These are phyloP conservation scores for Zoysia matrella DNA, from an alignment of 202 grass and related monocot species.

Conservation along the genomic window DNA sequence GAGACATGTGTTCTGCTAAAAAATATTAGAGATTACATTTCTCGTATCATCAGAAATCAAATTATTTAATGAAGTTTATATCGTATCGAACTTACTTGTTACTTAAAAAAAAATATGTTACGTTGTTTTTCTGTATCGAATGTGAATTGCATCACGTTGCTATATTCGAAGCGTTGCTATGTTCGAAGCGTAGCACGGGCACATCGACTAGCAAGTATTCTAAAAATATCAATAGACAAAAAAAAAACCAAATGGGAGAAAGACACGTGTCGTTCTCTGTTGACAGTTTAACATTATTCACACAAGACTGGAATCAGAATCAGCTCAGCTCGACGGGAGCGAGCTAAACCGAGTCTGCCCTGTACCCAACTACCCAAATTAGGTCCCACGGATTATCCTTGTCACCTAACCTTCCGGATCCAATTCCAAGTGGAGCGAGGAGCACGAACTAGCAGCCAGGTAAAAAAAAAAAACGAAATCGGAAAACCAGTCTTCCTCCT, in stretches of 20 bases:
- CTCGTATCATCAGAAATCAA: no score
- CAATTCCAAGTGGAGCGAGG: neutral
- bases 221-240: no score
- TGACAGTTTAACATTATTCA: conserved; percentile 24
- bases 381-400: conserved; percentile 30
- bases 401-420: neutral
- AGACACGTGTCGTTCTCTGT: conserved; percentile 9
- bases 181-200: no score
- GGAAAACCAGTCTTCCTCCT: neutral
- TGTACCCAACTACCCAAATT: neutral
- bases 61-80: no score
- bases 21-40: no score
- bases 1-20: no score
- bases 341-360: neutral
- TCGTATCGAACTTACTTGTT: no score
- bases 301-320: neutral
- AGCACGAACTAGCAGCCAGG: neutral
- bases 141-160: no score
- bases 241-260: neutral
- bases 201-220: no score
- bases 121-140: no score
- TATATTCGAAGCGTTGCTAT: no score
- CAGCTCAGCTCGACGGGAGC: neutral
- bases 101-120: no score
- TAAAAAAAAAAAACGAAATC: neutral